These are phyloP conservation scores for Aspergillaceae sp. DNA, from an alignment of 2,329 filamentous ascomycete genomes.

Conservation along the genomic window DNA sequence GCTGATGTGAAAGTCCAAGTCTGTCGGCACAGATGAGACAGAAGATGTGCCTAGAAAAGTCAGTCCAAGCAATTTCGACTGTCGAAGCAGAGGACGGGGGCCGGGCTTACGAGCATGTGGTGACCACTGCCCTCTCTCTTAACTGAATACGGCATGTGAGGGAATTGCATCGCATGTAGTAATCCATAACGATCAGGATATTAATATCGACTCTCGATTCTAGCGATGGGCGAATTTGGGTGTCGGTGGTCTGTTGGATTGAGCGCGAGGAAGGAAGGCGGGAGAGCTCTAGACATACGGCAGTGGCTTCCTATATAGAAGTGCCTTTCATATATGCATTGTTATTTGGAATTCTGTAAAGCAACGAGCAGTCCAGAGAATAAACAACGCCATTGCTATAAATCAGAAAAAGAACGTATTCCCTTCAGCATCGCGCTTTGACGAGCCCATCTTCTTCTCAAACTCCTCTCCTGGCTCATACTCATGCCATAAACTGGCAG, in stretches of 20 bases:
- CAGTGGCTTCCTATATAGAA: no score
- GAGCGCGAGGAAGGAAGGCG: not conserved
- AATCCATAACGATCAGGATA: constrained; percentile 52
- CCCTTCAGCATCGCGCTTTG: constrained; percentile 74
- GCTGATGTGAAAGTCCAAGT: constrained; percentile 52
- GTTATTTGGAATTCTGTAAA: no score
- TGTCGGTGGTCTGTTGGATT: constrained; percentile 6
- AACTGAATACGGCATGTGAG: constrained; percentile 66
- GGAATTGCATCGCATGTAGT: constrained; percentile 67
- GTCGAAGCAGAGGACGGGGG: not conserved
- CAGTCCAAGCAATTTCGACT: constrained; percentile 1
- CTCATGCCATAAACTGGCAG: constrained; percentile 89
- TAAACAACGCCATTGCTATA: not conserved
- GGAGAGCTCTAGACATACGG: not conserved
- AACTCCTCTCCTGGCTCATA: constrained; percentile 85
- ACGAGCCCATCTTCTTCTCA: constrained; percentile 52
- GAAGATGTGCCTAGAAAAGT: constrained; percentile 64
- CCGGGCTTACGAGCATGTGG: constrained; percentile 66
- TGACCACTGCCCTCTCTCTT: constrained; percentile 66
- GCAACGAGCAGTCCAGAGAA: not conserved
- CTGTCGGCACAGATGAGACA: constrained; percentile 64
- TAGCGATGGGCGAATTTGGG: not conserved
- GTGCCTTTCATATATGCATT: no score
- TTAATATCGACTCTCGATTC: not conserved
- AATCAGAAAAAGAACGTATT: constrained; percentile 79